Percentiles rank a stretch among this genome's conserved stretches.
Conservation (phyloP, 768 basidiomycete species). For the Lentinula sp. region DNA sequence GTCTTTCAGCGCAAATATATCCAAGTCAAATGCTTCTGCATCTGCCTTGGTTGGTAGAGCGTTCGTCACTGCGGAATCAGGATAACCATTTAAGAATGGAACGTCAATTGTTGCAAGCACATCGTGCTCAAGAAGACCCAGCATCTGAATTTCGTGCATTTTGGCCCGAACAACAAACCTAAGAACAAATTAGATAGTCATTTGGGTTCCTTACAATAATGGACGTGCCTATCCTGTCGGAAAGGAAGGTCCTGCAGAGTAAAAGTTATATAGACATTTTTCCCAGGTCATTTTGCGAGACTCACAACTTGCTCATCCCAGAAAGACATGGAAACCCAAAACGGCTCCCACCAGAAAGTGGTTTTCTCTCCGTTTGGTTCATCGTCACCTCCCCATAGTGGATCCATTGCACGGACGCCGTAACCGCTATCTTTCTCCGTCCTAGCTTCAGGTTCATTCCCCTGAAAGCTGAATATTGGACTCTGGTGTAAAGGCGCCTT, state of each 20-base stretch:
- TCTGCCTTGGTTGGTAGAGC: slow-evolving; percentile 38
- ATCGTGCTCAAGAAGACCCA: slow-evolving; percentile 87
- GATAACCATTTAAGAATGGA: slow-evolving; percentile 58
- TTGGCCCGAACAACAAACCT: slow-evolving; percentile 93
- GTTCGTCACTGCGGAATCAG: slow-evolving; percentile 25
- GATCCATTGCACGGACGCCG: slow-evolving; percentile 49
- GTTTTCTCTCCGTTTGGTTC: slow-evolving; percentile 35
- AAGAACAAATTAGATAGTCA: not conserved
- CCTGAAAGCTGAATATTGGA: slow-evolving; percentile 87
- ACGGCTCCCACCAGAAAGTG: slow-evolving; percentile 87
- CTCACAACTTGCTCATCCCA: slow-evolving; percentile 75
- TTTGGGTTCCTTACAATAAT: not conserved
- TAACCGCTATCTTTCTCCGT: slow-evolving; percentile 41
- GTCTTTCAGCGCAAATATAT: slow-evolving; percentile 53
- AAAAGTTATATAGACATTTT: not conserved
- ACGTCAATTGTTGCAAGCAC: slow-evolving; percentile 86
- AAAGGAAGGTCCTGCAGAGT: slow-evolving; percentile 57
- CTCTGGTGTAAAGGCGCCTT: slow-evolving; percentile 92
- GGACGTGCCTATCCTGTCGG: slow-evolving; percentile 60
- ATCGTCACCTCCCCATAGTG: slow-evolving; percentile 71
- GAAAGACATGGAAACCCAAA: slow-evolving; percentile 76
- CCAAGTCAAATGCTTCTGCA: slow-evolving; percentile 69
- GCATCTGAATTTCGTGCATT: slow-evolving; percentile 96
- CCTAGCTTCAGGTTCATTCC: slow-evolving; percentile 48
- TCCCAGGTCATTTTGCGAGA: not conserved